Evolutionary conservation across 83 land plant genomes (phyloP).

Genomic region (Larix sibirica): DNA sequence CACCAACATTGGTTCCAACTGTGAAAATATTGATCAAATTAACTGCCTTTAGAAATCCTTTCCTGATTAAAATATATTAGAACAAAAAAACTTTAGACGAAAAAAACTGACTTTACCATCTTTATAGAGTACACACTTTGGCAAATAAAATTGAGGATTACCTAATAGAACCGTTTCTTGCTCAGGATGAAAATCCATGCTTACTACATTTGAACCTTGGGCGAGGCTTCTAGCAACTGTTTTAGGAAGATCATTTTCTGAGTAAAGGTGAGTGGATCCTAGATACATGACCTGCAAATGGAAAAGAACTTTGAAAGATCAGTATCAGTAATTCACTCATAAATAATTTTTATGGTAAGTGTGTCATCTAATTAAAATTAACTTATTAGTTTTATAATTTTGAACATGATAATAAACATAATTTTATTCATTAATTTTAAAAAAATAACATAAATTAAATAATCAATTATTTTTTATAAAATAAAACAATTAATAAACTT

Average conservation of each 20-base stretch:
- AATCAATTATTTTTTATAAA: too few relatives aligned
- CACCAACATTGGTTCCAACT: conserved; percentile 93
- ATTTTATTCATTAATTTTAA: too few relatives aligned
- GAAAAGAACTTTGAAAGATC: conserved; percentile 30
- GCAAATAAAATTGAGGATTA: conserved; percentile 12
- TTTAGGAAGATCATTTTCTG: conserved; percentile 83
- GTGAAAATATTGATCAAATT: conserved; percentile 18
- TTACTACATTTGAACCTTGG: conserved; percentile 85
- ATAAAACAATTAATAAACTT: too few relatives aligned
- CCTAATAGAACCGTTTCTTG: conserved; percentile 80
- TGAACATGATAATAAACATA: too few relatives aligned
- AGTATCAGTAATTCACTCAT: not conserved
- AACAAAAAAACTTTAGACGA: not conserved
- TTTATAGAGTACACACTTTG: not conserved
- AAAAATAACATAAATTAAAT: too few relatives aligned
- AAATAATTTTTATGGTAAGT: too few relatives aligned
- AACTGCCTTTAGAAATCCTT: not conserved
- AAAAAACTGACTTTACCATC: not conserved
- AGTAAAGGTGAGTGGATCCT: conserved; percentile 37
- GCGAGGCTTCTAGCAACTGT: conserved; percentile 56
- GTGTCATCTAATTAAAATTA: too few relatives aligned
- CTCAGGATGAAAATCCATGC: conserved; percentile 90
- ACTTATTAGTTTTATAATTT: too few relatives aligned
- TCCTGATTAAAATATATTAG: not conserved
- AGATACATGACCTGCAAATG: conserved; percentile 31